Percentiles rank a stretch among this genome's conserved stretches.
Evolutionary conservation across 2,329 filamentous ascomycete species (phyloP).

Genomic region (Thielaviopsis euricoi): DNA sequence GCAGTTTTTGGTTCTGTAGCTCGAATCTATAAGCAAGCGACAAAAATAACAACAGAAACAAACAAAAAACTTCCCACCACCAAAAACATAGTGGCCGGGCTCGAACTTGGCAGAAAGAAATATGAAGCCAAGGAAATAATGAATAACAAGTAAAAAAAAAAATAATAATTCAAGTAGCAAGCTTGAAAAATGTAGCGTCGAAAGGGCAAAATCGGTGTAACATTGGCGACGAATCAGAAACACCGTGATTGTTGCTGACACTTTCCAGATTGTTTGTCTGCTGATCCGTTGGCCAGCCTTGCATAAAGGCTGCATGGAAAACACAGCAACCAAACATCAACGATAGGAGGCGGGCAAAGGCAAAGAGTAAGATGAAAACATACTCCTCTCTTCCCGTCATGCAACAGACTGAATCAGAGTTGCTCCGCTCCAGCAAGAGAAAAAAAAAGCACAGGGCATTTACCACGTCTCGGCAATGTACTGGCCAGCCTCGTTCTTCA

Average conservation of each 20-base stretch:
- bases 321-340: background rate
- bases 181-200: background rate
- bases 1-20: background rate
- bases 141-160: background rate
- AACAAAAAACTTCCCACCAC: background rate
- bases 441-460: background rate
- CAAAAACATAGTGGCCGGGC: too few relatives aligned
- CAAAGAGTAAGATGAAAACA: background rate
- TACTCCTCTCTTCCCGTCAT: background rate
- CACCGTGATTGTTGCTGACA: background rate
- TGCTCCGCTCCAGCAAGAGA: too few relatives aligned
- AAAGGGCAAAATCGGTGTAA: background rate
- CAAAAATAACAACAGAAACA: background rate
- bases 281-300: background rate
- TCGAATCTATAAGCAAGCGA: background rate
- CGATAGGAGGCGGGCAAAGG: background rate
- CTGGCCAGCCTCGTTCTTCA: conserved; percentile 83
- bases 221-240: background rate
- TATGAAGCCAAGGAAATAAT: background rate
- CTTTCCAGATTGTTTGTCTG: background rate
- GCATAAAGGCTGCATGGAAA: background rate
- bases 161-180: background rate
- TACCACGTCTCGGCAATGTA: conserved; percentile 79
- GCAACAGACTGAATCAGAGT: background rate
- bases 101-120: background rate